Conservation (phyloP, 495 filamentous ascomycete genomes). For the Beverwykella pulmonaria region DNA sequence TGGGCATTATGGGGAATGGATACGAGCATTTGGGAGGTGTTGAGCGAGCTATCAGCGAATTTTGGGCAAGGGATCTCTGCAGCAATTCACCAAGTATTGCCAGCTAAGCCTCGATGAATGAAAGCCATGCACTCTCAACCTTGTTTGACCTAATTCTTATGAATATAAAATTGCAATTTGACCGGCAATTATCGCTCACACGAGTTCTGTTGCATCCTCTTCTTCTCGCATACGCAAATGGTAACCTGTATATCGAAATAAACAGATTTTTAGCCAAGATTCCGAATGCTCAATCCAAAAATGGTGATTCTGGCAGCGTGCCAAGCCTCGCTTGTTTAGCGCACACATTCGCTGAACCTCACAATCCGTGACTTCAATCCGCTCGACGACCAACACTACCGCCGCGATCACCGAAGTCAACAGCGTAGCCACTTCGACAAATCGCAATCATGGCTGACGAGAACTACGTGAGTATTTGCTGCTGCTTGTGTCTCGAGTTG, state of each 20-base stretch:
- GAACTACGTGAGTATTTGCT: slow-evolving; percentile 77
- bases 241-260: not conserved
- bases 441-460: slow-evolving; percentile 85
- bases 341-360: slow-evolving; percentile 2
- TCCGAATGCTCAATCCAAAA: not conserved
- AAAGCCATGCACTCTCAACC: slow-evolving; percentile 30
- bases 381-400: slow-evolving; percentile 14
- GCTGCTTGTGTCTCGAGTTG: slow-evolving; percentile 11
- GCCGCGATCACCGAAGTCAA: slow-evolving; percentile 34
- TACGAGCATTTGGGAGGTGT: slow-evolving; percentile 33
- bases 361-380: too few species aligned
- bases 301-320: not conserved
- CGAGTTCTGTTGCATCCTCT: not conserved
- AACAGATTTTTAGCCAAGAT: not conserved
- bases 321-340: slow-evolving; percentile 8
- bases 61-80: not conserved
- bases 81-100: not conserved
- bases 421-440: slow-evolving; percentile 31
- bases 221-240: not conserved
- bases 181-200: too few species aligned
- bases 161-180: not conserved
- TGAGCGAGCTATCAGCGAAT: slow-evolving; percentile 30
- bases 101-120: slow-evolving; percentile 18
- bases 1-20: slow-evolving; percentile 21
- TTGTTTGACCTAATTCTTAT: not conserved